Conservation (phyloP, 352 stramenopile species). For the Phytophthora uliginosa region DNA sequence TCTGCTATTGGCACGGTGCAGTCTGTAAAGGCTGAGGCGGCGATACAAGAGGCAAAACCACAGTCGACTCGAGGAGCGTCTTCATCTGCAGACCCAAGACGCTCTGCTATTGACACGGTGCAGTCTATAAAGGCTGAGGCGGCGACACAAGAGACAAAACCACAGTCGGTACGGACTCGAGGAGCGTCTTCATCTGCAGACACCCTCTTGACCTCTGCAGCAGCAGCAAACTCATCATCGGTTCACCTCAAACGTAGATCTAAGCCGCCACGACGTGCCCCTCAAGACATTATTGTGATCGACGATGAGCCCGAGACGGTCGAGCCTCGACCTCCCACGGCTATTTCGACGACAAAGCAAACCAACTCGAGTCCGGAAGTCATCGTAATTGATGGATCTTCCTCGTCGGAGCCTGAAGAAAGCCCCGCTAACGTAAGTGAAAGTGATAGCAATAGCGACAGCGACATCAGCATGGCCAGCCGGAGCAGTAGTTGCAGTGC, state of each 20-base stretch:
- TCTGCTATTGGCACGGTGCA: background rate
- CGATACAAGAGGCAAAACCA: background rate
- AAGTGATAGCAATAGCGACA: conserved; percentile 19
- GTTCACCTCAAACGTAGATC: background rate
- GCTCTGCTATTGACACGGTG: too few species aligned
- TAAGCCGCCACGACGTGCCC: background rate
- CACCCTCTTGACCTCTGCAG: background rate
- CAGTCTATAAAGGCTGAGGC: too few species aligned
- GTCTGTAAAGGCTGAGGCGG: too few species aligned
- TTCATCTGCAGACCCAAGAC: too few species aligned
- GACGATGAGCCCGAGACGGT: background rate
- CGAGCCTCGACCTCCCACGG: background rate
- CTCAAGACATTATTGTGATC: conserved; percentile 20
- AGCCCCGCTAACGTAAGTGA: conserved; percentile 6
- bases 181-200: background rate
- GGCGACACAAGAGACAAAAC: too few species aligned
- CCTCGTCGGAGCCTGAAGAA: conserved; percentile 11
- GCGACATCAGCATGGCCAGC: conserved; percentile 17
- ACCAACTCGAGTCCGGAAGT: background rate
- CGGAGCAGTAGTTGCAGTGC: conserved; percentile 8
- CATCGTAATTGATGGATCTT: conserved; percentile 21
- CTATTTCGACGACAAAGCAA: background rate
- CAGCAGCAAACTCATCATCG: background rate
- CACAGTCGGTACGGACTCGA: too few species aligned
- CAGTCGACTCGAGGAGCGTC: background rate